Evolutionary conservation across 116 monocot genomes (phyloP).

Genomic region (Posidonia oceanica): DNA sequence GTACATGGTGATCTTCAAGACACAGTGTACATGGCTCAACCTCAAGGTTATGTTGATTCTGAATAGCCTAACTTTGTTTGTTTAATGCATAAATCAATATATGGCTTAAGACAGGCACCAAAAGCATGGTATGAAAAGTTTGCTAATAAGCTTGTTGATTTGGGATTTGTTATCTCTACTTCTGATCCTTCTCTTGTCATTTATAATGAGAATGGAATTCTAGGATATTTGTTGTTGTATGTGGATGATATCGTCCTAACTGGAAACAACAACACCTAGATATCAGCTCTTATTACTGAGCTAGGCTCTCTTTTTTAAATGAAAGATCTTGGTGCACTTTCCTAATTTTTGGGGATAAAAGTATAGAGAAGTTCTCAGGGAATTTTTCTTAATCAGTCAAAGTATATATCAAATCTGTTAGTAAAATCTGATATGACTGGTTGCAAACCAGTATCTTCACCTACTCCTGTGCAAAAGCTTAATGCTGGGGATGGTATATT

Average conservation of each 20-base stretch:
- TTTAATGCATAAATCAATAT: not conserved
- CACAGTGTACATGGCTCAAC: slow-evolving; percentile 1
- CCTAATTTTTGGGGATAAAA: not conserved
- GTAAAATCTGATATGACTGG: not conserved
- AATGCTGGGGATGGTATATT: not conserved
- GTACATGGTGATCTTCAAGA: not conserved
- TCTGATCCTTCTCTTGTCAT: not conserved
- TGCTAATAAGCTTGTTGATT: not conserved
- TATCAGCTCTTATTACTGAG: not conserved
- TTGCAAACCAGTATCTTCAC: not conserved
- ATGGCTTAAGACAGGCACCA: slow-evolving; percentile 1
- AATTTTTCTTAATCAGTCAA: not conserved
- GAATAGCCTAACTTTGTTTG: not conserved
- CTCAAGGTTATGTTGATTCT: not conserved
- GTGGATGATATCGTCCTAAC: not conserved
- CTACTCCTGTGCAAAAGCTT: not conserved
- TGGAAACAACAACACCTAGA: not conserved
- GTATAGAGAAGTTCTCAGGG: no score
- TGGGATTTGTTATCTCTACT: not conserved
- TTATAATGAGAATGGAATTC: no score
- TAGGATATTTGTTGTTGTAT: not conserved
- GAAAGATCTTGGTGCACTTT: not conserved
- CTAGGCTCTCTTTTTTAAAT: not conserved
- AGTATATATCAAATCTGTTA: not conserved
- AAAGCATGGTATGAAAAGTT: not conserved